Percentiles rank a stretch among this genome's conserved stretches.
Evolutionary conservation across 2,329 filamentous ascomycete genomes (phyloP).

Genomic region (Trichoderma sp.): DNA sequence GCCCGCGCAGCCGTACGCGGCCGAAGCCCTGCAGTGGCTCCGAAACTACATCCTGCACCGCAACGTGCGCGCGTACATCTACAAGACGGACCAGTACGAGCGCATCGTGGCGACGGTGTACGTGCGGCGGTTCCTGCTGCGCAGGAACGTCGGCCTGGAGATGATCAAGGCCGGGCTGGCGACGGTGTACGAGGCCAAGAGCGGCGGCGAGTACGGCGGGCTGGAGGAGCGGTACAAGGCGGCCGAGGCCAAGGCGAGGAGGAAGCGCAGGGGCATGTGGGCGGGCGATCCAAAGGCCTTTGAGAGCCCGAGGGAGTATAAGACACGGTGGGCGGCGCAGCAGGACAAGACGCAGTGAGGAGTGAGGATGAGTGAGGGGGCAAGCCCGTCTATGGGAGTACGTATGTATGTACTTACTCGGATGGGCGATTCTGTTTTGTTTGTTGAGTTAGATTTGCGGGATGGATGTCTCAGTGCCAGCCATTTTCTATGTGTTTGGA

Average conservation of each 20-base stretch:
- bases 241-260: conserved; percentile 68
- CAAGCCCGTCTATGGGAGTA: background rate
- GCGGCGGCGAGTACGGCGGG: conserved; percentile 83
- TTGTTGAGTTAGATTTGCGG: background rate
- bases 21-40: conserved; percentile 84
- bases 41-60: conserved; percentile 68
- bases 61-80: conserved; percentile 79
- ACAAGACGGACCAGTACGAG: conserved; percentile 87
- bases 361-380: background rate
- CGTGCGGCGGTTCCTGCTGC: conserved; percentile 68
- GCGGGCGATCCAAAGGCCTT: conserved; percentile 61
- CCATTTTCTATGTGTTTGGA: background rate
- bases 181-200: conserved; percentile 92
- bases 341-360: conserved; percentile 14
- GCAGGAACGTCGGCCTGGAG: conserved; percentile 81
- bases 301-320: conserved; percentile 88
- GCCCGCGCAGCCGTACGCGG: conserved; percentile 79
- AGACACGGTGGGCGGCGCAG: conserved; percentile 52
- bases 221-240: conserved; percentile 64
- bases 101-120: conserved; percentile 85
- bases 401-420: background rate
- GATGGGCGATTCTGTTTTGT: background rate
- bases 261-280: conserved; percentile 74
- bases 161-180: conserved; percentile 86
- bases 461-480: no score